These are phyloP conservation scores for Xylaria cubensis DNA, from an alignment of 495 filamentous ascomycete species.

Conservation along the genomic window DNA sequence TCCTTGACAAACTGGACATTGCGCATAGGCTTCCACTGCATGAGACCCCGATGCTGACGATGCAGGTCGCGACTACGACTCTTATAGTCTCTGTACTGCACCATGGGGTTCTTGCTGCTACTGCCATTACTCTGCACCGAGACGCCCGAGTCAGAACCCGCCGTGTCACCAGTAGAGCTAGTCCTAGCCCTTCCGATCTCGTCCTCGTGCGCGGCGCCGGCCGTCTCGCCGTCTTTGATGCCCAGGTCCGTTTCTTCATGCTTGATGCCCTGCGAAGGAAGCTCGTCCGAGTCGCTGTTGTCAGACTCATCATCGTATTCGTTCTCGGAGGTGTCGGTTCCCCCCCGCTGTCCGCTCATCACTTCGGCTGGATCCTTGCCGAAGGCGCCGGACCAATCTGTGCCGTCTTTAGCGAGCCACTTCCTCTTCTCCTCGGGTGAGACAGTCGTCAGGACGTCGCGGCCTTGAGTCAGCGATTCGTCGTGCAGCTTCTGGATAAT, in stretches of 20 bases:
- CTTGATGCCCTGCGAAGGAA: constrained; percentile 30
- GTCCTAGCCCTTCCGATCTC: constrained; percentile 32
- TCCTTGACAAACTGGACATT: constrained; percentile 75
- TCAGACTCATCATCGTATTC: constrained; percentile 45
- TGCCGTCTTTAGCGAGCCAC: constrained; percentile 81
- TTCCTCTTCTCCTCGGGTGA: constrained; percentile 71
- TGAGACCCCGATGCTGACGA: constrained; percentile 72
- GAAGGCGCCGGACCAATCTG: constrained; percentile 91
- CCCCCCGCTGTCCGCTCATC: constrained; percentile 49
- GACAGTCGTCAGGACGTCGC: constrained; percentile 78
- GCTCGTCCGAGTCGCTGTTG: constrained; percentile 55
- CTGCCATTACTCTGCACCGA: constrained; percentile 26
- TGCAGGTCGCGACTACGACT: constrained; percentile 61
- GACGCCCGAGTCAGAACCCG: constrained; percentile 20
- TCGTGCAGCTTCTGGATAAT: constrained; percentile 76
- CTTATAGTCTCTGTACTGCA: constrained; percentile 61
- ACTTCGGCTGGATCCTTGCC: constrained; percentile 62
- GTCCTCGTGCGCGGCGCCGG: constrained; percentile 22
- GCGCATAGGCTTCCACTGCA: constrained; percentile 79
- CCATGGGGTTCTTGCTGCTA: constrained; percentile 51
- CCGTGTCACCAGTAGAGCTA: constrained; percentile 23
- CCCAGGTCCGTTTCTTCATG: constrained; percentile 51
- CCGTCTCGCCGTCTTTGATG: constrained; percentile 48
- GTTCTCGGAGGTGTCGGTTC: constrained; percentile 42
- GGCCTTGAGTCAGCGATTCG: constrained; percentile 73